These are phyloP conservation scores for Scleromitrula shiraiana DNA, from an alignment of 2,329 filamentous ascomycete genomes.

Conservation along the genomic window DNA sequence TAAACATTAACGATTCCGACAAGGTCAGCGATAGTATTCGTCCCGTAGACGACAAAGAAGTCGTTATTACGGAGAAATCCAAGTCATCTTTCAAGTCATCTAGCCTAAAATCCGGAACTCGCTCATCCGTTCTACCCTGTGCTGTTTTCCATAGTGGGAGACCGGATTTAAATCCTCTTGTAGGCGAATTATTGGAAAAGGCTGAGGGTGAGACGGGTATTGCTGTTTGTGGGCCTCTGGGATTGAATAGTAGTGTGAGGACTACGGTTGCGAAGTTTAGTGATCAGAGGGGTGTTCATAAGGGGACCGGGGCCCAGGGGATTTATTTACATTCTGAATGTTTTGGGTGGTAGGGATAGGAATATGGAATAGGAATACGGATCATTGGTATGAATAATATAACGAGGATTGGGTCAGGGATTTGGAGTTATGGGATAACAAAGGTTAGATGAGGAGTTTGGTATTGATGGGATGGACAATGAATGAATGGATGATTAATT, in stretches of 20 bases:
- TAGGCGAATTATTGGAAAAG: constrained; percentile 45
- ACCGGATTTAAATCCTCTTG: constrained; percentile 44
- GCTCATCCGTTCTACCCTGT: constrained; percentile 19
- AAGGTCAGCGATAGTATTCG: neutral
- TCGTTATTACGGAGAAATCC: neutral
- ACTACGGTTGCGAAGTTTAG: constrained; percentile 48
- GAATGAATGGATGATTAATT: too few species aligned
- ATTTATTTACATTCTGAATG: constrained; percentile 54
- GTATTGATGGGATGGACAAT: too few species aligned
- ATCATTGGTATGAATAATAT: too few species aligned
- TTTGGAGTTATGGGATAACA: too few species aligned
- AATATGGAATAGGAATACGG: neutral
- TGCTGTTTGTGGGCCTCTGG: constrained; percentile 50
- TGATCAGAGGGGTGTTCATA: constrained; percentile 55
- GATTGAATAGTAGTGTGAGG: constrained; percentile 44
- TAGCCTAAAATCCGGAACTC: constrained; percentile 23
- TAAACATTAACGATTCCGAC: constrained; percentile 4
- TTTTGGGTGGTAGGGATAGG: constrained; percentile 40
- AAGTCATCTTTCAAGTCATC: constrained; percentile 1
- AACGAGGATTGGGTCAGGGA: too few species aligned
- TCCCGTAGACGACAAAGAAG: constrained; percentile 1
- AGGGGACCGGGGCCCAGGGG: constrained; percentile 55
- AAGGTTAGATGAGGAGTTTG: too few species aligned
- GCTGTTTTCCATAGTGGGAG: constrained; percentile 25
- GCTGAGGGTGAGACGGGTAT: constrained; percentile 55